These are phyloP conservation scores for Tolypocladium cylindrosporum DNA, from an alignment of 2,329 filamentous ascomycete species.

Conservation along the genomic window DNA sequence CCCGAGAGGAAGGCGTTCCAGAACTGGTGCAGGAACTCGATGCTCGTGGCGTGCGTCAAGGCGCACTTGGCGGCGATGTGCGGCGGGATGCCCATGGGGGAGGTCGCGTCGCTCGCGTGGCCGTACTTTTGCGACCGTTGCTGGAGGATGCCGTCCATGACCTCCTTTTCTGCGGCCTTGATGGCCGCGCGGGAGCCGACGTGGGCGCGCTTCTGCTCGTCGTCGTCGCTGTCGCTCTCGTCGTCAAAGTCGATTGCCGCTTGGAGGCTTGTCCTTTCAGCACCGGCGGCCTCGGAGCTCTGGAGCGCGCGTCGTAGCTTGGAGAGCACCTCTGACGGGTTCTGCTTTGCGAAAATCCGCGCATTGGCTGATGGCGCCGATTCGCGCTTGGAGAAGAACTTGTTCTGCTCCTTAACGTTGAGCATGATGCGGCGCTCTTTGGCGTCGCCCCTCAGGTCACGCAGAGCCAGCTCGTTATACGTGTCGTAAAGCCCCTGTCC, in stretches of 20 bases:
- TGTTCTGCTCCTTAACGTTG: constrained; percentile 79
- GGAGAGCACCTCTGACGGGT: constrained; percentile 57
- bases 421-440: constrained; percentile 72
- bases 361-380: constrained; percentile 34
- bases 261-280: constrained; percentile 49
- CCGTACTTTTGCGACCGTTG: constrained; percentile 50
- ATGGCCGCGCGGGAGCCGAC: constrained; percentile 64
- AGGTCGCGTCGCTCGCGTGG: constrained; percentile 33
- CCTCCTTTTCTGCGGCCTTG: constrained; percentile 52
- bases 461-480: constrained; percentile 64
- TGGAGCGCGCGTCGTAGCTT: constrained; percentile 54
- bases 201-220: constrained; percentile 40
- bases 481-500: constrained; percentile 55
- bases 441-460: constrained; percentile 67
- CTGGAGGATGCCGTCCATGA: constrained; percentile 54
- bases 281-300: constrained; percentile 34
- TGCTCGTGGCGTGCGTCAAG: constrained; percentile 80
- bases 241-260: constrained; percentile 59
- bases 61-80: constrained; percentile 49
- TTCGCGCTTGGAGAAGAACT: constrained; percentile 61
- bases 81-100: constrained; percentile 42
- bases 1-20: constrained; percentile 89
- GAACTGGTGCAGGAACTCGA: constrained; percentile 96
- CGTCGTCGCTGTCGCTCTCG: constrained; percentile 58
- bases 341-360: constrained; percentile 55